Conservation (phyloP, 1,284 basidiomycete species). For the Cerrena zonata region DNA sequence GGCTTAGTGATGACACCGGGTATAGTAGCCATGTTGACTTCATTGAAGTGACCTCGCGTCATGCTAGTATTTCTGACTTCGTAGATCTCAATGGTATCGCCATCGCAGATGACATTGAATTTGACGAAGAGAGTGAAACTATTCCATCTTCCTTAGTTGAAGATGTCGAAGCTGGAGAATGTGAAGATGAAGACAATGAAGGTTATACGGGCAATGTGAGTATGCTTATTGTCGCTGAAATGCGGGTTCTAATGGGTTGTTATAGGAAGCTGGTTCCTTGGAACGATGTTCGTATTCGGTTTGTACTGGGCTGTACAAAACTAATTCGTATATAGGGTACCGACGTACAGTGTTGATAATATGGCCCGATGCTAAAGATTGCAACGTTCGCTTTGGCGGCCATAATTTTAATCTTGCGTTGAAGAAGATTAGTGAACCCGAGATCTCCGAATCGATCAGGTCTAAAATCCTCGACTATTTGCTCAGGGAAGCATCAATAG, state of each 20-base stretch:
- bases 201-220: conserved; percentile 40
- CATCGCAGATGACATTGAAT: conserved; percentile 18
- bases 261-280: conserved; percentile 14
- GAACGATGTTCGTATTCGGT: conserved; percentile 16
- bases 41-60: background rate
- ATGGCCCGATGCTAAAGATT: conserved; percentile 21
- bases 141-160: conserved; percentile 27
- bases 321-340: conserved; percentile 37
- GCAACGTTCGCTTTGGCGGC: background rate
- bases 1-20: background rate
- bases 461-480: too few species aligned
- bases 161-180: conserved; percentile 25
- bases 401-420: too few species aligned
- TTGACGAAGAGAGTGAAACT: conserved; percentile 25
- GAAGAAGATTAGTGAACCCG: too few species aligned
- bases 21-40: background rate
- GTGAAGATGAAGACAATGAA: conserved; percentile 37
- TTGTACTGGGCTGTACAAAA: too few species aligned
- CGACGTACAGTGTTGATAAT: conserved; percentile 37
- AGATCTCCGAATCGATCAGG: too few species aligned
- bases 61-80: conserved; percentile 22
- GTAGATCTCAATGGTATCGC: conserved; percentile 32
- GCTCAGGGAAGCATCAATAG: too few species aligned
- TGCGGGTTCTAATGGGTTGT: background rate
- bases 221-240: conserved; percentile 2